Conservation (phyloP, 192 early-diverging fungal species). For the Rhizophagus prolifer region DNA sequence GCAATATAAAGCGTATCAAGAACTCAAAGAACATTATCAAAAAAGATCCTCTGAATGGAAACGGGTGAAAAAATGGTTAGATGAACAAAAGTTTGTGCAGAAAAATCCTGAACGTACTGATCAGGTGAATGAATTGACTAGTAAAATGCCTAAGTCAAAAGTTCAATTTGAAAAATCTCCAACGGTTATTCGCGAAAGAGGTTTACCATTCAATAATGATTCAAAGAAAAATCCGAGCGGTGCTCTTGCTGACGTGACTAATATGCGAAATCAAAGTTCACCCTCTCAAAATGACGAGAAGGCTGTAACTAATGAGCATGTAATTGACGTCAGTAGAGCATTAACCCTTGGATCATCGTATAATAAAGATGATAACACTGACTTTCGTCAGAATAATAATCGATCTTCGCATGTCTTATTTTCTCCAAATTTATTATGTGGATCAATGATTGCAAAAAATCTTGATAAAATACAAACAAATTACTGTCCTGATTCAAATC, state of each 20-base stretch:
- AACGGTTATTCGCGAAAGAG: not conserved
- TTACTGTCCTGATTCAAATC: not conserved
- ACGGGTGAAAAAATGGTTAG: not conserved
- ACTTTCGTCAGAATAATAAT: not conserved
- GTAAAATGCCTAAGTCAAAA: not conserved
- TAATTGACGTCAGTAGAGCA: not conserved
- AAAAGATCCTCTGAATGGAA: constrained; percentile 19
- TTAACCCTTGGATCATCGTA: not conserved
- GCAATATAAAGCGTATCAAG: constrained; percentile 3
- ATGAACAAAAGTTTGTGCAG: not conserved
- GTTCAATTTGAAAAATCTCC: not conserved
- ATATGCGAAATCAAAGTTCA: not conserved
- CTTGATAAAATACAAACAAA: not conserved
- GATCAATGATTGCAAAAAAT: not conserved
- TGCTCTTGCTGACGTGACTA: not conserved
- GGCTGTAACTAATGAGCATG: not conserved
- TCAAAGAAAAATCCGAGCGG: not conserved
- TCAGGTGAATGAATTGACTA: not conserved
- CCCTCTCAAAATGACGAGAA: not conserved
- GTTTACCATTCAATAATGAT: not conserved
- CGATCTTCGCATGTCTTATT: not conserved
- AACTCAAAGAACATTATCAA: constrained; percentile 4
- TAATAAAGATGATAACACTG: not conserved
- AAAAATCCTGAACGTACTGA: not conserved
- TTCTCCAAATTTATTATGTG: not conserved